These are phyloP conservation scores for Moesziomyces globuligerus DNA, from an alignment of 1,284 basidiomycete species.

Conservation along the genomic window DNA sequence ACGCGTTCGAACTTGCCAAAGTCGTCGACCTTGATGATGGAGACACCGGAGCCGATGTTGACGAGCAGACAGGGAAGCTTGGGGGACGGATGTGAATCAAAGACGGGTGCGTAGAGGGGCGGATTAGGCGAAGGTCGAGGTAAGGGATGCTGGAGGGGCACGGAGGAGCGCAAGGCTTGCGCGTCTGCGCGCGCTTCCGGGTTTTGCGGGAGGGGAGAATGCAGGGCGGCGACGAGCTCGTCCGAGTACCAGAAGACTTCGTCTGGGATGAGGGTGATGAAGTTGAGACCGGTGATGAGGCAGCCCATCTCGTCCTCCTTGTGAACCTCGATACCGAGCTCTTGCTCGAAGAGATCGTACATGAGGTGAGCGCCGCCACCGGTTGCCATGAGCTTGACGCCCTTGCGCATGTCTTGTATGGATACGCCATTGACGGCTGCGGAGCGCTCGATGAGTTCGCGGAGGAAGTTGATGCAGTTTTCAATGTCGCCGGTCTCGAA, in stretches of 20 bases:
- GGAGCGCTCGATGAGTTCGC: constrained; percentile 84
- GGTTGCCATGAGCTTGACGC: constrained; percentile 97
- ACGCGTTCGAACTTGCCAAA: constrained; percentile 95
- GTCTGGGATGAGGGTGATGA: constrained; percentile 94
- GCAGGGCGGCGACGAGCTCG: constrained; percentile 77
- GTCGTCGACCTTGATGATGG: constrained; percentile 95
- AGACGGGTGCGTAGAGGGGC: constrained; percentile 87
- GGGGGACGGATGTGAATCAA: constrained; percentile 76
- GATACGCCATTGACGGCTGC: constrained; percentile 88
- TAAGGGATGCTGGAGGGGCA: constrained; percentile 69
- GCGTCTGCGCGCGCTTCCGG: constrained; percentile 44
- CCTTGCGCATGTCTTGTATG: constrained; percentile 87
- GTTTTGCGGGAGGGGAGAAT: constrained; percentile 45
- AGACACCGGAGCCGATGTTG: constrained; percentile 97
- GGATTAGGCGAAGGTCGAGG: constrained; percentile 92
- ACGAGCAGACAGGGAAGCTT: constrained; percentile 96
- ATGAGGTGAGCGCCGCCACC: constrained; percentile 97
- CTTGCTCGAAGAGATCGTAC: constrained; percentile 81
- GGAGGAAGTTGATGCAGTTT: constrained; percentile 84
- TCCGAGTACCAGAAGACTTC: constrained; percentile 99
- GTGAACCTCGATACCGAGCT: constrained; percentile 82
- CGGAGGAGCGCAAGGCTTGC: constrained; percentile 44
- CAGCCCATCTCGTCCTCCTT: constrained; percentile 99
- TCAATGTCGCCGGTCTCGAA: constrained; percentile 93
- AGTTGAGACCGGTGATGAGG: constrained; percentile 94